Evolutionary conservation across 176 grass and related monocot genomes (phyloP), one percentile per base, ranked within the genome.

Genomic region (Thinopyrum elongatum): DNA sequence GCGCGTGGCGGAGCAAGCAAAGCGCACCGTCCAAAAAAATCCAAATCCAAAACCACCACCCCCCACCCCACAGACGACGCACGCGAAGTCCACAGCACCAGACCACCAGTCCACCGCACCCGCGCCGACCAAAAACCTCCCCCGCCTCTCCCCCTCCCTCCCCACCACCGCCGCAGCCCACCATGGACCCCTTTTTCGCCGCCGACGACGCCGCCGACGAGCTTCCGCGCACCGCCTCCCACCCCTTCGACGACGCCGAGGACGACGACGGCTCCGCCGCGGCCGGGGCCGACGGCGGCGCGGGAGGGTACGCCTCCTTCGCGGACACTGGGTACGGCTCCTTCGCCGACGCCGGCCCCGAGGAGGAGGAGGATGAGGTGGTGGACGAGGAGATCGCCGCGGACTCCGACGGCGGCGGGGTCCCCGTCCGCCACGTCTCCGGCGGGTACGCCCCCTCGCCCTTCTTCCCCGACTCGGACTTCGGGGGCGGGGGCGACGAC

Each of bases 351-450:
- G 41, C 23, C 46, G 87, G 77, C 11, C 73, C 1, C 49, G 84
- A 29, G 41, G 80, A 79, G 8, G 88, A 87, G 9, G 84, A 77
- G 29, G 87, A 85, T 8, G 84, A 78, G 29, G 87, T 74, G 8
- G 88, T 76, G 47, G 88, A 90, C 70, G 83, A 91, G 90, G 90
- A 91, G 74, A 82, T 91, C 70, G 73, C 82, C 14, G 82, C 65
- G 0, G 90, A 91, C 23, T 47, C 60, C 47, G 82, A 91, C 5
- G 89, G 82, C 36, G 77, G 84, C 0, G 89, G 69, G 23, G 77
- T 88, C 62, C 77, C 90, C 31, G 80, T 85, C 82, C 70, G 62
- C 60, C 92, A 93, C 73, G 79, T 79, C 39, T 84, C 89, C 28
- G 84, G 87, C 7, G 90, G 84, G 1, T 85, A 75, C 76, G 77